Evolutionary conservation across 495 filamentous ascomycete species (phyloP).

Genomic region (Talaromyces adpressus): DNA sequence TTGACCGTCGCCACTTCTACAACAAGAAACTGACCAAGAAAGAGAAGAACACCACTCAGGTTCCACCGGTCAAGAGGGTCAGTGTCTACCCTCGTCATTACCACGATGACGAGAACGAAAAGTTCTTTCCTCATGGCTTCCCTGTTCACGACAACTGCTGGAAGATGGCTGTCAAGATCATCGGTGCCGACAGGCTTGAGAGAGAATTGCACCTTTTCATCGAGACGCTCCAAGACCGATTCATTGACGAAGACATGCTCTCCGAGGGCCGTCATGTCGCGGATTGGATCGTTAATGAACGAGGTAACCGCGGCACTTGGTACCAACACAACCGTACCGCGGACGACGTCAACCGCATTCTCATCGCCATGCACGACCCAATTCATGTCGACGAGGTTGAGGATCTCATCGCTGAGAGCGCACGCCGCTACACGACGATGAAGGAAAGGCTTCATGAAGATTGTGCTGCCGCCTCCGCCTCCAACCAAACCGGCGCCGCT

Average conservation of each 20-base stretch:
- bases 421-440: background rate
- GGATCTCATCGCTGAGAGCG: slow-evolving; percentile 5
- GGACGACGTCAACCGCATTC: background rate
- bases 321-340: background rate
- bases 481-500: background rate
- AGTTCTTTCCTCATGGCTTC: slow-evolving; percentile 5
- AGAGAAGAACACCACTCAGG: background rate
- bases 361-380: slow-evolving; percentile 1
- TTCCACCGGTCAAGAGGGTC: background rate
- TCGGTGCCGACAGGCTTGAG: background rate
- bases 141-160: slow-evolving; percentile 7
- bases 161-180: slow-evolving; percentile 1
- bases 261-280: background rate
- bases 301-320: background rate
- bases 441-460: background rate
- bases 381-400: slow-evolving; percentile 1
- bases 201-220: background rate
- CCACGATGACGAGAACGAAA: background rate
- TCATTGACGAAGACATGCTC: background rate
- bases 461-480: background rate
- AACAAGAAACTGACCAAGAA: slow-evolving; percentile 2
- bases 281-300: background rate
- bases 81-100: slow-evolving; percentile 3
- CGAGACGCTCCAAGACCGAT: background rate
- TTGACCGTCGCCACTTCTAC: slow-evolving; percentile 3